These are phyloP conservation scores for Yarrowia sp. DNA, from an alignment of 805 yeast species.

Conservation along the genomic window DNA sequence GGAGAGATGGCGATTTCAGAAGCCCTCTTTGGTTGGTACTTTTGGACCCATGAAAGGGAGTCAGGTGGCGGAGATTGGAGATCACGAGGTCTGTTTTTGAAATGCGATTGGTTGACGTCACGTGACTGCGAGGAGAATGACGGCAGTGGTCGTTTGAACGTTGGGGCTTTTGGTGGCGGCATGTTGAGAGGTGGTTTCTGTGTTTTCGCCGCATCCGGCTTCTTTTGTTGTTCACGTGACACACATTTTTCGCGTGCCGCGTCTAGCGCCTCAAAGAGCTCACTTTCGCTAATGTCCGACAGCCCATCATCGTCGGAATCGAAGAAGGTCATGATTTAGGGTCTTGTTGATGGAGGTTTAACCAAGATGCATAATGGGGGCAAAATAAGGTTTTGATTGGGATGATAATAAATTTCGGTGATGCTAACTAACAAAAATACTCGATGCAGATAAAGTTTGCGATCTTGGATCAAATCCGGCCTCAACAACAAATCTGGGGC, in stretches of 20 bases:
- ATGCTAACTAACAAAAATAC: background rate
- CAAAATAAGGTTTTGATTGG: conserved; percentile 1
- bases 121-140: background rate
- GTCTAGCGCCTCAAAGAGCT: conserved; percentile 21
- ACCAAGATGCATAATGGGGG: conserved; percentile 2
- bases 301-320: conserved; percentile 27
- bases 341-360: conserved; percentile 8
- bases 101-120: conserved; percentile 6
- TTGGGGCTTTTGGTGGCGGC: conserved; percentile 1
- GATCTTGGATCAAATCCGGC: background rate
- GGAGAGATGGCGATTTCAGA: conserved; percentile 24
- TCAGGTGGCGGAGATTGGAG: background rate
- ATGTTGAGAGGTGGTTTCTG: background rate
- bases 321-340: conserved; percentile 26
- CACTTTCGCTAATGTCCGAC: conserved; percentile 25
- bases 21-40: conserved; percentile 6
- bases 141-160: background rate
- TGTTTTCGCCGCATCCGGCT: too few species aligned
- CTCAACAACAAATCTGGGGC: background rate
- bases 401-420: background rate
- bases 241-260: conserved; percentile 3
- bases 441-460: background rate
- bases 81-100: conserved; percentile 1
- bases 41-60: background rate
- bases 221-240: conserved; percentile 2